These are phyloP conservation scores for Vitis amurensis DNA, from an alignment of 164 flowering plant species.

Conservation along the genomic window DNA sequence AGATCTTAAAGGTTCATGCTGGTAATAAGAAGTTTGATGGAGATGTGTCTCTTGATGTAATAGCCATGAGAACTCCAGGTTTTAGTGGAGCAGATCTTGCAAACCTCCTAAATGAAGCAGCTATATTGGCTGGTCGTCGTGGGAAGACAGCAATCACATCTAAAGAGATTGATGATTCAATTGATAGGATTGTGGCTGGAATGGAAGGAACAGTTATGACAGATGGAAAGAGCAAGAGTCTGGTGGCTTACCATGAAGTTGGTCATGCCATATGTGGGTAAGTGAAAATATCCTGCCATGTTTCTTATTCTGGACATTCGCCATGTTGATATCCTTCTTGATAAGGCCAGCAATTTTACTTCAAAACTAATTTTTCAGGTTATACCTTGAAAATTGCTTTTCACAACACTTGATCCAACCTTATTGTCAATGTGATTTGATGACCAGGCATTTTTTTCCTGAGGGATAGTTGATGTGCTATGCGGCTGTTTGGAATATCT, in stretches of 20 bases:
- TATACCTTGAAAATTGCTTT: too few species aligned
- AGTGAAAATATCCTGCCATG: slow-evolving; percentile 11
- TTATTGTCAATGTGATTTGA: too few species aligned
- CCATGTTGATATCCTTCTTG: not conserved
- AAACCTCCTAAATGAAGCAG: slow-evolving; percentile 90
- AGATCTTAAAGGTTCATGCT: slow-evolving; percentile 85
- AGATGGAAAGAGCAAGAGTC: slow-evolving; percentile 88
- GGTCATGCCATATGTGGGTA: slow-evolving; percentile 98
- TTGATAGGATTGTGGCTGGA: slow-evolving; percentile 92
- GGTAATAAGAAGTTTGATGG: slow-evolving; percentile 78
- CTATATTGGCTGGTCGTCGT: slow-evolving; percentile 88
- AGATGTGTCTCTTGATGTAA: slow-evolving; percentile 85
- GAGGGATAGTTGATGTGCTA: too few species aligned
- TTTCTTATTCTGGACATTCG: not conserved
- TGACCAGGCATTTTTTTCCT: too few species aligned
- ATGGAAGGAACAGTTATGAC: slow-evolving; percentile 97
- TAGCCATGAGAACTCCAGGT: slow-evolving; percentile 97
- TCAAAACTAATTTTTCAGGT: not conserved
- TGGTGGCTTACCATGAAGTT: slow-evolving; percentile 93
- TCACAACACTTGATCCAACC: too few species aligned
- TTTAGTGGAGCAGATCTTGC: slow-evolving; percentile 97
- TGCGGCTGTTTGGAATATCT: too few species aligned
- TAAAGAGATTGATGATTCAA: slow-evolving; percentile 88
- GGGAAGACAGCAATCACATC: slow-evolving; percentile 76
- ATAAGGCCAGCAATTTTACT: not conserved